Evolutionary conservation across 352 stramenopile species (phyloP).

Genomic region (Globisporangium apiculatum): DNA sequence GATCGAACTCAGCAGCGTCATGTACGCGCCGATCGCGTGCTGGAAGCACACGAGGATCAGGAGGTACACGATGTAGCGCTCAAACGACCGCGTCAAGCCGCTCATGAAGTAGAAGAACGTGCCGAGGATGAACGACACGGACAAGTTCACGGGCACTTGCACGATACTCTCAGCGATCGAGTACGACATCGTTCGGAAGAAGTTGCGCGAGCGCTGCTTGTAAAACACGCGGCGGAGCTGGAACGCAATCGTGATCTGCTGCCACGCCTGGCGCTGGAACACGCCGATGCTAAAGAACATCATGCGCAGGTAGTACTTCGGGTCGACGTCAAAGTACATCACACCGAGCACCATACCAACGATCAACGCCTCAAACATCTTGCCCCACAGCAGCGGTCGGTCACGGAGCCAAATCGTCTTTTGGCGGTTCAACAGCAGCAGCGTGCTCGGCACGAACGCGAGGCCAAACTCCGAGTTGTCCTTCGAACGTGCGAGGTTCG

Average conservation of each 20-base stretch:
- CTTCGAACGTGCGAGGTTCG: slow-evolving; percentile 39
- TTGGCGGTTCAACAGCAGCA: slow-evolving; percentile 49
- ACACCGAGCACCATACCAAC: slow-evolving; percentile 76
- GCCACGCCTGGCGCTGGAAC: slow-evolving; percentile 67
- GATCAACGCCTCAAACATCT: slow-evolving; percentile 51
- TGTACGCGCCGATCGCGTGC: slow-evolving; percentile 29
- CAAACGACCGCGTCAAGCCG: slow-evolving; percentile 25
- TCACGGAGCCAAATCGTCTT: slow-evolving; percentile 66
- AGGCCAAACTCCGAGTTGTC: slow-evolving; percentile 38
- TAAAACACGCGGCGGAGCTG: slow-evolving; percentile 77
- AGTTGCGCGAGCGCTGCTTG: slow-evolving; percentile 84
- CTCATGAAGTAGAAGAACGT: slow-evolving; percentile 80
- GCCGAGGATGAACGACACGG: slow-evolving; percentile 70
- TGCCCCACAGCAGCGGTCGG: slow-evolving; percentile 50
- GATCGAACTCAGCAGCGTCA: slow-evolving; percentile 29
- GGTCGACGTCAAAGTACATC: slow-evolving; percentile 52
- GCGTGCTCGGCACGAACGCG: slow-evolving; percentile 21
- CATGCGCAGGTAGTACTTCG: slow-evolving; percentile 49
- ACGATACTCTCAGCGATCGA: slow-evolving; percentile 24
- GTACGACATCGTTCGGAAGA: slow-evolving; percentile 83
- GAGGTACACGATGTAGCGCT: slow-evolving; percentile 28
- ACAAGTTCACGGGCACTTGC: slow-evolving; percentile 24
- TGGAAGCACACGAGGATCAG: slow-evolving; percentile 27
- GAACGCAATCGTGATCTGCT: slow-evolving; percentile 55
- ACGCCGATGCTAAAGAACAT: slow-evolving; percentile 64